Evolutionary conservation across 768 basidiomycete species (phyloP).

Genomic region (Rhizopogon rudus): DNA sequence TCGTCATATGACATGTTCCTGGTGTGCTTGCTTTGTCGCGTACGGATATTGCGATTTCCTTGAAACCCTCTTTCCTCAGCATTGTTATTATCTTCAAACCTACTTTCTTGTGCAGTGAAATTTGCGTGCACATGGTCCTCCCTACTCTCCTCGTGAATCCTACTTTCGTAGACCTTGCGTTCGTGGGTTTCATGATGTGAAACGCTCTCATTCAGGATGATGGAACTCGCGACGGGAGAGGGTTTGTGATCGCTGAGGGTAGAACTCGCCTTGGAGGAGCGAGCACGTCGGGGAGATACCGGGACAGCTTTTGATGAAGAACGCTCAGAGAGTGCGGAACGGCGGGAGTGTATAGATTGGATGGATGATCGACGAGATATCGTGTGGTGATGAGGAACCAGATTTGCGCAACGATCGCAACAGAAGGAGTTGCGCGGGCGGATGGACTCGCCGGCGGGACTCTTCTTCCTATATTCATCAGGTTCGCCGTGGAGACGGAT

Average conservation of each 20-base stretch:
- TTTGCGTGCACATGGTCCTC: not conserved
- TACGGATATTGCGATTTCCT: slow-evolving; percentile 7
- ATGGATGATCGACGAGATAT: slow-evolving; percentile 23
- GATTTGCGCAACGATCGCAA: slow-evolving; percentile 29
- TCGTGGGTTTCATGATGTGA: slow-evolving; percentile 11
- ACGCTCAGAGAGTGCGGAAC: slow-evolving; percentile 17
- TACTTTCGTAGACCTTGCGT: slow-evolving; percentile 14
- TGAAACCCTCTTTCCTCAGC: slow-evolving; percentile 10
- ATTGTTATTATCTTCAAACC: slow-evolving; percentile 7
- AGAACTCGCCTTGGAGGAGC: slow-evolving; percentile 5
- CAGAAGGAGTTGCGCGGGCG: slow-evolving; percentile 26
- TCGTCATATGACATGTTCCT: slow-evolving; percentile 15
- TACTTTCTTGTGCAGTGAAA: not conserved
- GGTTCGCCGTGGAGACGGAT: slow-evolving; percentile 43
- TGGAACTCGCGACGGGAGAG: slow-evolving; percentile 12
- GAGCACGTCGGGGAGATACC: slow-evolving; percentile 16
- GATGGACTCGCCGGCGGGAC: slow-evolving; percentile 12
- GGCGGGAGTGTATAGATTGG: slow-evolving; percentile 20
- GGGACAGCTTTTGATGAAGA: slow-evolving; percentile 3
- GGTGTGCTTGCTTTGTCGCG: slow-evolving; percentile 5
- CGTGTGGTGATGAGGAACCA: slow-evolving; percentile 27
- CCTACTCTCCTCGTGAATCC: not conserved
- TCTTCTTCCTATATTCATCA: slow-evolving; percentile 18
- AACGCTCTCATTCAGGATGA: slow-evolving; percentile 5
- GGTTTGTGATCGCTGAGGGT: slow-evolving; percentile 1